Evolutionary conservation across 805 yeast genomes (phyloP).

Genomic region (Ogataea thermomethanolica): DNA sequence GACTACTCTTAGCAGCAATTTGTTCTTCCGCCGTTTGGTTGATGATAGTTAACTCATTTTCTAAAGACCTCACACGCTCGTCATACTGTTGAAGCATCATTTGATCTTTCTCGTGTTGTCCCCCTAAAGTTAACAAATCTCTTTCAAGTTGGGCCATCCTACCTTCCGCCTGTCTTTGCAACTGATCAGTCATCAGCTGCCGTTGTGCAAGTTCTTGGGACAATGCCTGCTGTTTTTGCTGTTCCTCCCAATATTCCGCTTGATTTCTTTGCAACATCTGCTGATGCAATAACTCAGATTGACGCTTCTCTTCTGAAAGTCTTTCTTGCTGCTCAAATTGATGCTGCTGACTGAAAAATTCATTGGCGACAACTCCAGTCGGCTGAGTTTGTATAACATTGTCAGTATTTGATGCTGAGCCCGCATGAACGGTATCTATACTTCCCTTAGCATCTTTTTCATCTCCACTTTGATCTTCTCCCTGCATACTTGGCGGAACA

Average conservation of each 20-base stretch:
- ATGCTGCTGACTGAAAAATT: conserved; percentile 19
- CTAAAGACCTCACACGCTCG: conserved; percentile 75
- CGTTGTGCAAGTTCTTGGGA: conserved; percentile 71
- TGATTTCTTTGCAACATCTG: conserved; percentile 66
- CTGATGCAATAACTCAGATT: conserved; percentile 61
- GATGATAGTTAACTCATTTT: conserved; percentile 60
- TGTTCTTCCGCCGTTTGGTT: conserved; percentile 69
- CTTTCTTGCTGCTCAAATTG: conserved; percentile 42
- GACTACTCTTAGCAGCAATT: conserved; percentile 59
- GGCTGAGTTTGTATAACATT: conserved; percentile 47
- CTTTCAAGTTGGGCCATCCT: conserved; percentile 78
- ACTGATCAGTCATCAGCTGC: conserved; percentile 61
- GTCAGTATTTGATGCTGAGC: not conserved
- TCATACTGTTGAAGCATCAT: conserved; percentile 83
- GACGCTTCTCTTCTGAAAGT: conserved; percentile 57
- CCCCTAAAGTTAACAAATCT: conserved; percentile 68
- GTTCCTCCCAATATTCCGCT: conserved; percentile 71
- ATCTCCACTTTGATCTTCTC: conserved; percentile 17
- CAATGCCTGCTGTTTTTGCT: conserved; percentile 65
- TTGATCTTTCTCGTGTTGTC: conserved; percentile 69
- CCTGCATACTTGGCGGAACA: conserved; percentile 56
- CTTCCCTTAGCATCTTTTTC: too few species aligned
- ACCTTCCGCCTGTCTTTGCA: conserved; percentile 72
- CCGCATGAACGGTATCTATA: not conserved
- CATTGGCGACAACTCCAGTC: conserved; percentile 44